phyloP scores from a whole-genome alignment of 257 asterid genomes.

The Prunella vulgaris region DNA sequence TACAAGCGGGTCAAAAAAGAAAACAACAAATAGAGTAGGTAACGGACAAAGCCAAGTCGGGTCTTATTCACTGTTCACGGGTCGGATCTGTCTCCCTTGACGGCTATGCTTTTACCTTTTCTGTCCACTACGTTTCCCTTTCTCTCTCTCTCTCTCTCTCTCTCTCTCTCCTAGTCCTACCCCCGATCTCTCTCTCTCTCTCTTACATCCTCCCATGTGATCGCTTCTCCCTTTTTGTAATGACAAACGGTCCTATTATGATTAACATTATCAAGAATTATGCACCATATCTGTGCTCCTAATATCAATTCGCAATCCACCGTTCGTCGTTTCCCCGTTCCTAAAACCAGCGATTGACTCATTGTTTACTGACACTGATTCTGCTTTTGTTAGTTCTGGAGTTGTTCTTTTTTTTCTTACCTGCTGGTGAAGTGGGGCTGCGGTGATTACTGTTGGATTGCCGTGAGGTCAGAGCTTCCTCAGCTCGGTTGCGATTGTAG shows the following conservation, averaged over 20 bases:
- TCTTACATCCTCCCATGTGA: constrained; percentile 31
- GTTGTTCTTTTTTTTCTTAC: not conserved
- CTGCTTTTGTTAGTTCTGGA: constrained; percentile 1
- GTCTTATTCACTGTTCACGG: constrained; percentile 29
- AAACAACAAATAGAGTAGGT: not conserved
- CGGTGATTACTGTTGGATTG: constrained; percentile 30
- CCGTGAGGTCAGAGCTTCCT: constrained; percentile 17
- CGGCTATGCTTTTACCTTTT: constrained; percentile 27
- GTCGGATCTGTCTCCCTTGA: constrained; percentile 31
- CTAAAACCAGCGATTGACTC: constrained; percentile 11
- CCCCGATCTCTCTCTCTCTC: constrained; percentile 10
- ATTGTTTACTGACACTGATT: constrained; percentile 18
- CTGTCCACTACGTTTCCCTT: constrained; percentile 45
- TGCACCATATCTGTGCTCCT: constrained; percentile 11
- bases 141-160: constrained; percentile 14
- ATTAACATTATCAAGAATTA: constrained; percentile 29
- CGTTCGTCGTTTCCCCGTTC: not conserved
- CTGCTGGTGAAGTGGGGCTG: not conserved
- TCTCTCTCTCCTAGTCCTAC: constrained; percentile 20
- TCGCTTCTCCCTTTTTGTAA: constrained; percentile 21
- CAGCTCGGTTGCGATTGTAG: constrained; percentile 17
- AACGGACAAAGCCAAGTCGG: constrained; percentile 27
- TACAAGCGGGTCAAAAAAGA: not conserved
- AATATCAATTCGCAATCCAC: constrained; percentile 1
- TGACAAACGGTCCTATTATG: constrained; percentile 30